These are phyloP conservation scores for Parmelia sp. DNA, from an alignment of 495 filamentous ascomycete genomes.

Conservation along the genomic window DNA sequence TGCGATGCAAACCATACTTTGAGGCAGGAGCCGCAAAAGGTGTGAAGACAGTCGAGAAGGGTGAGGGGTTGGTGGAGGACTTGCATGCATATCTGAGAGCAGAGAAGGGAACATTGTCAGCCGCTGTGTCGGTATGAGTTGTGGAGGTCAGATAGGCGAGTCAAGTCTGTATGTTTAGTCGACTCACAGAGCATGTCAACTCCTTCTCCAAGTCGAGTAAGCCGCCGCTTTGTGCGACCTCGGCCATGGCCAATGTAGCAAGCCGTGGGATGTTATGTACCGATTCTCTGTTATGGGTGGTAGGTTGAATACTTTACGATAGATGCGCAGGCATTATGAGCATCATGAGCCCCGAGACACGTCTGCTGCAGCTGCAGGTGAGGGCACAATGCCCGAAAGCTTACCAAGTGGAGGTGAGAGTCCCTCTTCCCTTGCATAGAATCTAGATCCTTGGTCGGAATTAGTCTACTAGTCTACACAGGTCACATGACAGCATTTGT, in stretches of 20 bases:
- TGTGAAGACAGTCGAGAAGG: slow-evolving; percentile 94
- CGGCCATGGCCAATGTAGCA: slow-evolving; percentile 28
- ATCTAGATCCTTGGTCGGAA: not conserved
- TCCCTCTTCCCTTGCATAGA: not conserved
- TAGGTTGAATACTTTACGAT: too few species aligned
- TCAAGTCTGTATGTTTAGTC: slow-evolving; percentile 14
- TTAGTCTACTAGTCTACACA: not conserved
- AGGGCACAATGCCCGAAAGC: not conserved
- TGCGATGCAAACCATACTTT: slow-evolving; percentile 85
- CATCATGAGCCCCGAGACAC: too few species aligned
- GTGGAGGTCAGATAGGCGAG: not conserved
- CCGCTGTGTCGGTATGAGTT: not conserved
- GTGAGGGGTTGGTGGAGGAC: slow-evolving; percentile 92
- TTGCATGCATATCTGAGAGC: slow-evolving; percentile 82
- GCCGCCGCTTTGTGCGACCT: slow-evolving; percentile 29
- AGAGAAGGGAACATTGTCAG: slow-evolving; percentile 9
- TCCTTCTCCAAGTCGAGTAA: slow-evolving; percentile 73
- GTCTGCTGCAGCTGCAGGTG: too few species aligned
- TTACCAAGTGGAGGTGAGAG: not conserved
- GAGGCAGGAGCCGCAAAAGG: slow-evolving; percentile 89
- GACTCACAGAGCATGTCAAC: slow-evolving; percentile 81
- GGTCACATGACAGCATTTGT: not conserved
- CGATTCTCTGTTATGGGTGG: too few species aligned
- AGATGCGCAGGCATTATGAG: too few species aligned
- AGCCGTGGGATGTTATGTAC: not conserved